phyloP scores from a whole-genome alignment of 2,329 filamentous ascomycete species.

The Fusarium robinianum region DNA sequence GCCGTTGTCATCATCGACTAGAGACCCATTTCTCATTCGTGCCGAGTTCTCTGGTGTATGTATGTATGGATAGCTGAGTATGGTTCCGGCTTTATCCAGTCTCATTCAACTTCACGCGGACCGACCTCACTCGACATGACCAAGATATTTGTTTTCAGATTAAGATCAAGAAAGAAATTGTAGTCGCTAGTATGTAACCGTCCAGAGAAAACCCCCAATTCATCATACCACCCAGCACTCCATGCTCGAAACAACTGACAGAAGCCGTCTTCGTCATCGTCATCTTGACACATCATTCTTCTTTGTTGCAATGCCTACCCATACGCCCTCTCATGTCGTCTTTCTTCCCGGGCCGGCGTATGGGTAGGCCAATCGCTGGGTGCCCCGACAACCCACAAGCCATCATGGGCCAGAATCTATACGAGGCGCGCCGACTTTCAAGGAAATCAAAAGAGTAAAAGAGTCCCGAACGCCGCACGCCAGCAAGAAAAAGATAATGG shows the following conservation, averaged over 20 bases:
- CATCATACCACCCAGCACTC: conserved; percentile 24
- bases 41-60: no score
- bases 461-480: conserved; percentile 21
- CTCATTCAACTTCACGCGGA: no score
- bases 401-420: conserved; percentile 32
- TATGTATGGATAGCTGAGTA: no score
- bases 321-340: no score
- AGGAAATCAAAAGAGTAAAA: conserved; percentile 14
- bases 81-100: no score
- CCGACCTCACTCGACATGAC: no score
- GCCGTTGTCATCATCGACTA: no score
- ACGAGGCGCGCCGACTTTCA: conserved; percentile 9
- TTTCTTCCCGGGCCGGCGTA: no score
- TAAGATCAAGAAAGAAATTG: conserved; percentile 27
- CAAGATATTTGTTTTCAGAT: conserved; percentile 20
- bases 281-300: conserved; percentile 33
- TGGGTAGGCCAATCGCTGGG: no score
- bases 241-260: conserved; percentile 23
- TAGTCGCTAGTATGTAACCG: conserved; percentile 30
- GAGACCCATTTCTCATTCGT: no score
- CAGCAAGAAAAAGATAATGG: conserved; percentile 8
- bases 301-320: conserved; percentile 3
- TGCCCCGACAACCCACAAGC: no score
- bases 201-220: conserved; percentile 20
- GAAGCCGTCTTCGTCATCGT: conserved; percentile 28